These are phyloP conservation scores for Atkinsonella hypoxylon DNA, from an alignment of 2,329 filamentous ascomycete species.

Conservation along the genomic window DNA sequence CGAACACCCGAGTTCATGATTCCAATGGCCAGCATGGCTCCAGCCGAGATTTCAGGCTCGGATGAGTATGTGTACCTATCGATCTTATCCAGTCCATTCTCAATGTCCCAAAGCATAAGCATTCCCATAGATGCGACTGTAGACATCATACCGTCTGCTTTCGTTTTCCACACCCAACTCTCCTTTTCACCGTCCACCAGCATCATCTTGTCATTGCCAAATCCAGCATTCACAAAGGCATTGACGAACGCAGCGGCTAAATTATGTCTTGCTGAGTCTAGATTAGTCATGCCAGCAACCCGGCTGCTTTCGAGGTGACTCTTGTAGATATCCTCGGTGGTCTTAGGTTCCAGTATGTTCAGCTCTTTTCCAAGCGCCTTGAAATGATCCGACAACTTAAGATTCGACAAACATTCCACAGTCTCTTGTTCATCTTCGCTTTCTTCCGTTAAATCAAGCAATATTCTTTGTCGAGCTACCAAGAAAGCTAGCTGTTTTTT, in stretches of 20 bases:
- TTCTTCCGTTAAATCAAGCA: constrained; percentile 56
- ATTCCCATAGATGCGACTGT: constrained; percentile 90
- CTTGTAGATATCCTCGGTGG: constrained; percentile 98
- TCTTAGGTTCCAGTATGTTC: constrained; percentile 93
- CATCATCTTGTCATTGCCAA: constrained; percentile 96
- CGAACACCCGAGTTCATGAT: constrained; percentile 91
- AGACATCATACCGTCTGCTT: constrained; percentile 94
- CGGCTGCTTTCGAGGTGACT: constrained; percentile 93
- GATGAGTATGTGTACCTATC: constrained; percentile 83
- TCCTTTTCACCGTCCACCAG: constrained; percentile 77
- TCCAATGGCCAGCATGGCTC: constrained; percentile 83
- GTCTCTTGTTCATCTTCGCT: constrained; percentile 61
- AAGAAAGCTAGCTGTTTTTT: constrained; percentile 93
- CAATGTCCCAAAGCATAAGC: constrained; percentile 85
- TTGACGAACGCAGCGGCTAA: constrained; percentile 94
- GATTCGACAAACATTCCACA: constrained; percentile 75
- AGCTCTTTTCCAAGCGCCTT: constrained; percentile 89
- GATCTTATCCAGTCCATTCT: constrained; percentile 82
- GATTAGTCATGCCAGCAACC: constrained; percentile 83
- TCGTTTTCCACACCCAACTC: constrained; percentile 98
- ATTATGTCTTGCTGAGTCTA: constrained; percentile 92
- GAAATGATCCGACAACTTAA: constrained; percentile 81
- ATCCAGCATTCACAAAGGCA: constrained; percentile 91
- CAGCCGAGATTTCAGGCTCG: constrained; percentile 75
- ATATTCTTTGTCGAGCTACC: constrained; percentile 82